A percentile compares a stretch with the other conserved stretches of the same genome.
These are phyloP conservation scores for Starmerella stigmatis DNA, from an alignment of 805 yeast genomes.

Conservation along the genomic window DNA sequence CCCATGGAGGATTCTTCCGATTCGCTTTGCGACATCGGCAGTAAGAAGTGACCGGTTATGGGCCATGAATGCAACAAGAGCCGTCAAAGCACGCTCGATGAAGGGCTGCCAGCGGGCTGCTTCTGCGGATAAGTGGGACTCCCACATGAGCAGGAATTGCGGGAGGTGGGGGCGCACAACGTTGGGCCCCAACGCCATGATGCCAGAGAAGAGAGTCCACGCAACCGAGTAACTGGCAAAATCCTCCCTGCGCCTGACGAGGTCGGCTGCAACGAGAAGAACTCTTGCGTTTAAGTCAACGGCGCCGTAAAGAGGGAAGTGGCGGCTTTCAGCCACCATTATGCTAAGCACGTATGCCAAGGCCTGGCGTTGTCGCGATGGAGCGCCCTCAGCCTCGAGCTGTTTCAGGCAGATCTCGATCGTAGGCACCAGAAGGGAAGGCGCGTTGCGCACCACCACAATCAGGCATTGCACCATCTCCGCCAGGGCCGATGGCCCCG, in stretches of 20 bases:
- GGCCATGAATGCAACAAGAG: conserved; percentile 42
- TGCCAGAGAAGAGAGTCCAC: conserved; percentile 56
- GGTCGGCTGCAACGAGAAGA: conserved; percentile 9
- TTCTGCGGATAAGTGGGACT: conserved; percentile 38
- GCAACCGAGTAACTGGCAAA: conserved; percentile 28
- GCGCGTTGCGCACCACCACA: conserved; percentile 14
- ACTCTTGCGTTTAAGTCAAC: conserved; percentile 17
- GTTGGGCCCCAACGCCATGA: conserved; percentile 49
- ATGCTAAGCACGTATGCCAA: conserved; percentile 19
- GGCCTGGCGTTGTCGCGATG: conserved; percentile 1
- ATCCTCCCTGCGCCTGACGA: conserved; percentile 9
- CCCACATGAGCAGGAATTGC: conserved; percentile 57
- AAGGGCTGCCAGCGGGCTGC: conserved; percentile 28
- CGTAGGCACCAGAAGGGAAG: conserved; percentile 18
- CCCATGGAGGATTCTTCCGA: conserved; percentile 42
- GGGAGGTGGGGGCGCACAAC: conserved; percentile 46
- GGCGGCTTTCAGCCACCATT: conserved; percentile 13
- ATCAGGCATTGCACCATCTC: conserved; percentile 11
- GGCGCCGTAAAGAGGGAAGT: conserved; percentile 18
- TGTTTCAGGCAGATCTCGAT: conserved; percentile 14
- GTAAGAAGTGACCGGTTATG: conserved; percentile 34
- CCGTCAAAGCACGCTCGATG: conserved; percentile 41
- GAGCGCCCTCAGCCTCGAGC: conserved; percentile 14
- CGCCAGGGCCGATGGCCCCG: conserved; percentile 8
- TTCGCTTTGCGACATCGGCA: conserved; percentile 36